phyloP scores from a whole-genome alignment of 2,329 filamentous ascomycete genomes.

The Alternaria metachromatica region DNA sequence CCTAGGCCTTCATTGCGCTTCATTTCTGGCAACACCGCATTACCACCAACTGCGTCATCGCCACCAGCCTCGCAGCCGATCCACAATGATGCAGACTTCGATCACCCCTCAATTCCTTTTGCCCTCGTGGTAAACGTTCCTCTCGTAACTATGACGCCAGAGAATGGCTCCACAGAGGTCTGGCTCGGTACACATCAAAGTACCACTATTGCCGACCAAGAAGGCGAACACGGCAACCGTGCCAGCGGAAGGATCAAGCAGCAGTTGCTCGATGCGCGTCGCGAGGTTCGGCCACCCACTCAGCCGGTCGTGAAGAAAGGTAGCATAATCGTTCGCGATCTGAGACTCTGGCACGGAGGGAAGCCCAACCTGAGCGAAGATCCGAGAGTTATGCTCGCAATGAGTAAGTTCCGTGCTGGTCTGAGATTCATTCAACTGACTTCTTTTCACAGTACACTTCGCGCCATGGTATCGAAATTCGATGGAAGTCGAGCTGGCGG shows the following conservation, averaged over 20 bases:
- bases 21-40: conserved; percentile 45
- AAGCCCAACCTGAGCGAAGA: conserved; percentile 55
- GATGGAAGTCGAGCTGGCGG: conserved; percentile 63
- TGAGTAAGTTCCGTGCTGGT: conserved; percentile 29
- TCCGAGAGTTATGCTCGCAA: conserved; percentile 56
- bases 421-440: conserved; percentile 1
- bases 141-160: conserved; percentile 53
- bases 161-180: conserved; percentile 59
- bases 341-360: conserved; percentile 59
- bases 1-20: conserved; percentile 41
- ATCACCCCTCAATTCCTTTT: conserved; percentile 50
- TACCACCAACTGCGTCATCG: conserved; percentile 54
- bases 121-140: conserved; percentile 57
- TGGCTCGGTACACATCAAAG: conserved; percentile 57
- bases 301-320: conserved; percentile 51
- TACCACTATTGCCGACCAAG: conserved; percentile 45
- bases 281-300: conserved; percentile 23
- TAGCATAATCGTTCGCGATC: conserved; percentile 55
- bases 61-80: conserved; percentile 43
- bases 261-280: conserved; percentile 26
- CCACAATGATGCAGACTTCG: conserved; percentile 45
- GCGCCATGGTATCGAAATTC: conserved; percentile 65
- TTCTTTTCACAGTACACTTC: conserved; percentile 53
- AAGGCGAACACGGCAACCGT: conserved; percentile 50
- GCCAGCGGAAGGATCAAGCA: conserved; percentile 40